Evolutionary conservation across 2,329 filamentous ascomycete species (phyloP).

Genomic region (Clarireedia monteithiana): DNA sequence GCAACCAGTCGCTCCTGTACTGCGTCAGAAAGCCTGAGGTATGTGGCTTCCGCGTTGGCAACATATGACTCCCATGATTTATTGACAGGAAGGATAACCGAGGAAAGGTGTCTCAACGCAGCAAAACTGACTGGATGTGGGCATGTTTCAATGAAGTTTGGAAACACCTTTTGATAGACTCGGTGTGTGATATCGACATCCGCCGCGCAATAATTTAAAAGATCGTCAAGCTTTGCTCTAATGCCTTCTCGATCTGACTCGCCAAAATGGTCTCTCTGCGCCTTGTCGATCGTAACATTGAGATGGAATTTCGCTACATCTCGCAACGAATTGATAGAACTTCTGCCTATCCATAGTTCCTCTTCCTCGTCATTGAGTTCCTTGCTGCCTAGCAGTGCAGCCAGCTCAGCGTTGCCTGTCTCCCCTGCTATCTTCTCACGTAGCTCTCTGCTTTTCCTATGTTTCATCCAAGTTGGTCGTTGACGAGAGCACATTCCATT

Average conservation of each 20-base stretch:
- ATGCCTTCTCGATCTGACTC: slow-evolving; percentile 68
- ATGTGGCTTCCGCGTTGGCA: slow-evolving; percentile 75
- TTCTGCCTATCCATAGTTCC: slow-evolving; percentile 90
- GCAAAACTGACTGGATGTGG: slow-evolving; percentile 97
- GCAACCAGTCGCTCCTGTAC: slow-evolving; percentile 68
- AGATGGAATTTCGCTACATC: slow-evolving; percentile 98
- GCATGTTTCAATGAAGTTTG: slow-evolving; percentile 80
- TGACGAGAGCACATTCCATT: slow-evolving; percentile 99
- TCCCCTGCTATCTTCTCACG: slow-evolving; percentile 70
- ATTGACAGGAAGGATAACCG: slow-evolving; percentile 86
- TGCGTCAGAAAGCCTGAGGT: slow-evolving; percentile 66
- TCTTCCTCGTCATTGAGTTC: slow-evolving; percentile 75
- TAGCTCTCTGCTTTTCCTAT: slow-evolving; percentile 81
- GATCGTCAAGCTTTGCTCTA: slow-evolving; percentile 63
- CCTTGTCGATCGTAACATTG: slow-evolving; percentile 84
- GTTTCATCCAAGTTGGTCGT: slow-evolving; percentile 93
- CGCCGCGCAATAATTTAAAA: slow-evolving; percentile 89
- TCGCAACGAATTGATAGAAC: slow-evolving; percentile 87
- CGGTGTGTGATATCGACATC: slow-evolving; percentile 90
- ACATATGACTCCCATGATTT: slow-evolving; percentile 83
- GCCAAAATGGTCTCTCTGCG: slow-evolving; percentile 77
- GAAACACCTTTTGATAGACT: slow-evolving; percentile 91
- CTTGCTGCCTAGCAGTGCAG: slow-evolving; percentile 60
- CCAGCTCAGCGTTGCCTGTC: slow-evolving; percentile 63
- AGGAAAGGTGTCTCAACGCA: slow-evolving; percentile 83